Conservation (phyloP, 129 eudicot species). For the Cynara cardunculus region DNA sequence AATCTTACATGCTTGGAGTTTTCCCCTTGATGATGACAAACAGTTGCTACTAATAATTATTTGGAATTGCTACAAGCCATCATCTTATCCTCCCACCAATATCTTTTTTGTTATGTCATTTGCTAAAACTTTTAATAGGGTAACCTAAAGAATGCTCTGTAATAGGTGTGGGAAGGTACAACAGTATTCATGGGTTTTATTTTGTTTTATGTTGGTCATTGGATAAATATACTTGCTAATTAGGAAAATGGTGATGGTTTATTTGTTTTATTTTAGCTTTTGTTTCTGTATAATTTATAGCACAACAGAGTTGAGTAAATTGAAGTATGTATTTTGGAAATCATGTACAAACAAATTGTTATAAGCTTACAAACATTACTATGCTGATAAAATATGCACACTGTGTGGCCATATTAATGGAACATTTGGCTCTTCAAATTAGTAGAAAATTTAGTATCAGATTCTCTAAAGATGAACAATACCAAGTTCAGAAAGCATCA, state of each 20-base stretch:
- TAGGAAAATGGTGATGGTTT: not conserved
- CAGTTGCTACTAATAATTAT: not conserved
- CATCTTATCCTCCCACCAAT: not conserved
- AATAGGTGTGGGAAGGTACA: not conserved
- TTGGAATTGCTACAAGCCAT: not conserved
- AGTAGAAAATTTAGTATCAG: not conserved
- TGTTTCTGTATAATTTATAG: not conserved
- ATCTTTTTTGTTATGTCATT: not conserved
- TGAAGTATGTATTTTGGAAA: not conserved
- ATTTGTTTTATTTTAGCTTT: not conserved
- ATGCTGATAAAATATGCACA: not conserved
- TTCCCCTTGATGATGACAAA: not conserved
- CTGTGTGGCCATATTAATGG: not conserved
- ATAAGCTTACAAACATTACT: not conserved
- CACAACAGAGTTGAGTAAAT: not conserved
- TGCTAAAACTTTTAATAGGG: not conserved
- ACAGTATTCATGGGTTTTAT: not conserved
- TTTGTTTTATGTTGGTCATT: not conserved
- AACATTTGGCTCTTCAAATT: not conserved
- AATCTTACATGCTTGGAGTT: not conserved
- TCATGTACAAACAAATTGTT: not conserved
- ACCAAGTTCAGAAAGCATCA: not conserved
- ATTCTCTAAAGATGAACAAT: not conserved
- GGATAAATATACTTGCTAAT: not conserved
- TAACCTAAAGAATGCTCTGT: not conserved